Conservation (phyloP, 495 filamentous ascomycete genomes). For the Penicillium subrubescens region DNA sequence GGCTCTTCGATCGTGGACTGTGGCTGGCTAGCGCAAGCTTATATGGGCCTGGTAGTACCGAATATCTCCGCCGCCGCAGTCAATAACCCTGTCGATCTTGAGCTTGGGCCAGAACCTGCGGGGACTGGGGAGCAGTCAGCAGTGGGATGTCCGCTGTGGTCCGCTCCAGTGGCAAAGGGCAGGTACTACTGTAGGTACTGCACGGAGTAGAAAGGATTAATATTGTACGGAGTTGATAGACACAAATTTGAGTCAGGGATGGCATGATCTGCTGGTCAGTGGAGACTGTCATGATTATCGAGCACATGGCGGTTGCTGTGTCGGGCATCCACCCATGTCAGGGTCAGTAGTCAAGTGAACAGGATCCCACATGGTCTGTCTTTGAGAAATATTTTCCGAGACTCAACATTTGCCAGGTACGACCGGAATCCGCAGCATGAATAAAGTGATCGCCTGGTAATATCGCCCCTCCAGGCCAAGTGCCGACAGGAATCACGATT, state of each 20-base stretch:
- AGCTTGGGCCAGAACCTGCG: background rate
- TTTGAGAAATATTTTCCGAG: background rate
- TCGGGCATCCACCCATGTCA: background rate
- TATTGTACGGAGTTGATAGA: background rate
- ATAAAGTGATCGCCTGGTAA: background rate
- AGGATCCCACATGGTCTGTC: background rate
- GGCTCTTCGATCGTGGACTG: background rate
- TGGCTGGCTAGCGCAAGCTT: constrained; percentile 22
- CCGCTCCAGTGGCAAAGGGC: background rate
- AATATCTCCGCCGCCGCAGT: constrained; percentile 7
- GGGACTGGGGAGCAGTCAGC: background rate
- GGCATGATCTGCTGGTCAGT: background rate
- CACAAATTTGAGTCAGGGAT: background rate
- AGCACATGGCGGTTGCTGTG: background rate
- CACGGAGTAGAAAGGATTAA: too few species aligned
- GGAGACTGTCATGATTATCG: background rate
- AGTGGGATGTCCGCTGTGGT: background rate
- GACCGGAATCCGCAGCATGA: background rate
- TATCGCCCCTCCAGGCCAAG: background rate
- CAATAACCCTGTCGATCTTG: constrained; percentile 16
- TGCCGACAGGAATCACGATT: constrained; percentile 1
- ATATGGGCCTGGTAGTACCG: constrained; percentile 14
- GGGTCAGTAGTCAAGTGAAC: background rate
- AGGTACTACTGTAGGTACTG: background rate
- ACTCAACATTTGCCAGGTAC: background rate